Evolutionary conservation across 345 rosid genomes (phyloP), one percentile per base, ranked within the genome.

Genomic region (Limnanthes douglasii): DNA sequence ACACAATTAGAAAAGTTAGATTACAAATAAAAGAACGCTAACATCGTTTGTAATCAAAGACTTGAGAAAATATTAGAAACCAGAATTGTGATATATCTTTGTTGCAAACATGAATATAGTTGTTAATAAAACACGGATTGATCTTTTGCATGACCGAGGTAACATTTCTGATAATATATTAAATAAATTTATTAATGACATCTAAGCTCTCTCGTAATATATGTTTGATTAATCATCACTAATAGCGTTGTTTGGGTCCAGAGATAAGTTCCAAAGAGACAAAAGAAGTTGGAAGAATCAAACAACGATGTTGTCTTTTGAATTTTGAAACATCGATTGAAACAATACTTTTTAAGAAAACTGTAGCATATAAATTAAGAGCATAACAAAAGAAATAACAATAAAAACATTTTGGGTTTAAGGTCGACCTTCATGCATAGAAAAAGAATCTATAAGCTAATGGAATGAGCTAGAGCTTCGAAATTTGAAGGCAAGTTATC

Each of bases 401-500:
- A 28, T 4, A 10, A 28, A 3, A 3, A 10, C 12, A n/a, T n/a
- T 5, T 12, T 4, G n/a, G 7, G 5, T 28, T 28, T 32, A n/a
- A 27, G 25, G 20, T 37, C 52, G 34, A 90, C 99, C 85, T 73
- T 73, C 60, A 77, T 16, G 7, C 73, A 78, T 8, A 78, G 65
- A 25, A 94, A 85, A 59, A 75, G 70, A 41, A 78, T 57, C 31
- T 78, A 68, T 51, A 75, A 31, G 48, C 44, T 53, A 45, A 77
- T 72, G 44, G 96, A 92, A 65, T 75, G 96, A 50, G 86, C 81
- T 56, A 92, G 78, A 38, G 96, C 93, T 69, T 80, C 96, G 46
- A 85, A 31, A 64, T 75, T 81, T 41, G 88, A 67, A 50, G 98
- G 96, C 51, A 52, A 49, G 51, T 70, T 80, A 54, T 90, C 92